phyloP scores from a whole-genome alignment of 179 eudicot genomes.

The Nepenthes alata region DNA sequence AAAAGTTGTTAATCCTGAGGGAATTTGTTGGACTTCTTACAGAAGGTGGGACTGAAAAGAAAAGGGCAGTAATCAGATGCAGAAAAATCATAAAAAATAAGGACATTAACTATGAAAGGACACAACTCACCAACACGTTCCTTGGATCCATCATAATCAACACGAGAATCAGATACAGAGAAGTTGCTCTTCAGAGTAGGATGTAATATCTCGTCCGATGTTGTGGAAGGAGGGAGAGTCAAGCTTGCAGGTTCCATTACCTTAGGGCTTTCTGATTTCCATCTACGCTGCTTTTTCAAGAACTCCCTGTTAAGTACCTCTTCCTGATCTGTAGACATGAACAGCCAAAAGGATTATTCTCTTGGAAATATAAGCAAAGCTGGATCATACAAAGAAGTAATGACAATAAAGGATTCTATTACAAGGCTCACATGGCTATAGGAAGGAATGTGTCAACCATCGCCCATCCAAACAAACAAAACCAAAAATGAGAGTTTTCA shows the following conservation, averaged over 20 bases:
- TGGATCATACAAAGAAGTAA: no score
- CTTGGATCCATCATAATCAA: conserved; percentile 37
- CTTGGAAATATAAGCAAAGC: no score
- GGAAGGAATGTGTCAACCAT: no score
- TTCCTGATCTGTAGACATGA: conserved; percentile 30
- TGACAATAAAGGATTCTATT: no score
- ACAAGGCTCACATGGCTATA: no score
- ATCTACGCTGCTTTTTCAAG: conserved; percentile 58
- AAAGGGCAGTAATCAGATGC: not conserved
- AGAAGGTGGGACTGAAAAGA: conserved; percentile 66
- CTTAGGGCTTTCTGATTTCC: conserved; percentile 44
- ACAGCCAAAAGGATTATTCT: not conserved
- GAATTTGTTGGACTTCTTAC: conserved; percentile 60
- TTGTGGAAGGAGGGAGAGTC: conserved; percentile 19
- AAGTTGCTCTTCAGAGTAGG: conserved; percentile 26
- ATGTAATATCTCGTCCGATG: conserved; percentile 25
- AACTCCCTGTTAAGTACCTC: conserved; percentile 32
- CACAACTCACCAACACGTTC: conserved; percentile 65
- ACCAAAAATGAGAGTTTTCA: no score
- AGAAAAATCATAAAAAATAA: not conserved
- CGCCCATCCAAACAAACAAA: no score
- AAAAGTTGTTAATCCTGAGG: conserved; percentile 67
- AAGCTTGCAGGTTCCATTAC: conserved; percentile 34
- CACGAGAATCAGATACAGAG: conserved; percentile 37
- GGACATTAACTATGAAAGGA: not conserved